These are phyloP conservation scores for Agrostemma githago DNA, from an alignment of 148 eudicot genomes.

Conservation along the genomic window DNA sequence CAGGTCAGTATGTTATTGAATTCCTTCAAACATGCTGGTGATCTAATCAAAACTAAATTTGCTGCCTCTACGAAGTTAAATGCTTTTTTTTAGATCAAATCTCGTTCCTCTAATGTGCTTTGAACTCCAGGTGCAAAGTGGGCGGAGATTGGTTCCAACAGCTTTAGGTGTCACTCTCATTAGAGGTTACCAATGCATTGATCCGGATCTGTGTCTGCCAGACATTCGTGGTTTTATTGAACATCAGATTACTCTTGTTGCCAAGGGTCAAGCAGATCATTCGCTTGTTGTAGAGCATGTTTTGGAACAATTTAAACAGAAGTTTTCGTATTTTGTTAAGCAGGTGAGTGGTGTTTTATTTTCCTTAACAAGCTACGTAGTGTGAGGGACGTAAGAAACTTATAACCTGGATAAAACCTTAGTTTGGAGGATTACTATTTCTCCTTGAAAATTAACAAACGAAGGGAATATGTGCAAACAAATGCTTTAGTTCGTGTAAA, in stretches of 20 bases:
- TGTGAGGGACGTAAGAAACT: neutral
- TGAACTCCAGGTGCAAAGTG: slow-evolving; percentile 73
- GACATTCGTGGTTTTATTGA: slow-evolving; percentile 94
- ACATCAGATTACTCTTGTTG: slow-evolving; percentile 82
- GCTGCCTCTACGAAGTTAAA: neutral
- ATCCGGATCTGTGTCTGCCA: slow-evolving; percentile 95
- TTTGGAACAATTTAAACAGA: slow-evolving; percentile 74
- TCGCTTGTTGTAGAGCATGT: slow-evolving; percentile 78
- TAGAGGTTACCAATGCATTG: slow-evolving; percentile 90
- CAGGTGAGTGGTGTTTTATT: slow-evolving; percentile 45
- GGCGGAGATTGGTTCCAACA: slow-evolving; percentile 87
- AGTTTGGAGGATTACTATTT: neutral
- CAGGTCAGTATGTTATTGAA: slow-evolving; percentile 44
- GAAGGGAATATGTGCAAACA: too few species aligned
- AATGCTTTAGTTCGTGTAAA: neutral
- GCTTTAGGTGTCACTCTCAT: slow-evolving; percentile 80
- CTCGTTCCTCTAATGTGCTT: slow-evolving; percentile 13
- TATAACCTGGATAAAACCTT: neutral
- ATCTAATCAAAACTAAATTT: neutral
- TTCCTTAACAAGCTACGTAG: neutral
- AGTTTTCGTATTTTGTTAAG: slow-evolving; percentile 74
- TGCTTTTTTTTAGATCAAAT: neutral
- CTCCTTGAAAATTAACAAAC: too few species aligned
- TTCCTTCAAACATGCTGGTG: neutral
- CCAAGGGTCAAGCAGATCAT: slow-evolving; percentile 93